Evolutionary conservation across 306 rosid species (phyloP), one percentile per base, ranked within the genome.

Genomic region (Ochetophila trinervis): DNA sequence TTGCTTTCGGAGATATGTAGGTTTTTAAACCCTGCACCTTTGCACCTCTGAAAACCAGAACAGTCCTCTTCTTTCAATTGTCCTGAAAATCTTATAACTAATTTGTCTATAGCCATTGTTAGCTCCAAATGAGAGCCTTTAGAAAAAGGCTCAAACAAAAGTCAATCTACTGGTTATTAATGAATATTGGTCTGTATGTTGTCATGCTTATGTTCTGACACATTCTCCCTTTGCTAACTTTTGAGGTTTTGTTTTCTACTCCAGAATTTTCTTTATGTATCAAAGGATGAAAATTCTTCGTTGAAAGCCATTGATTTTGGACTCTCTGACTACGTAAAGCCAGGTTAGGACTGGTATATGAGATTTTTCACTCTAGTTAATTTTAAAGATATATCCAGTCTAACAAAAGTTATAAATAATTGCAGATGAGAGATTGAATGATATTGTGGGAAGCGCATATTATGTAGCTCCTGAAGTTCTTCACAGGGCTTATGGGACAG

Each of bases 391-490:
- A 53, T 23, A 40, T 64, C 21, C 23, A 37, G 51, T 45, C 75
- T 68, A 32, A 82, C 51, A 19, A 47, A 11, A 17, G 18, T 65
- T 32, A 65, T 17, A 17, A 42, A 69, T 68, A 15, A 3, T 42
- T 67, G 75, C 83, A 89, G 96, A 89, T 80, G 96, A 86, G 75
- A 89, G 96, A 57, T 63, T 89, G 81, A 86, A 89, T 64, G 96
- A 89, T 74, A 89, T 89, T 67, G 96, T 89, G 15, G 96, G 93
- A 67, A 89, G 96, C 74, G 90, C 96, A 58, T 86, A 89, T 74
- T 89, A 86, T 71, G 96, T 89, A 7, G 96, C 96, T 72, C 96
- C 96, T n/a, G 96, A 89, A 78, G 93, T 89, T 74, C 67, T 89
- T 67, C 96, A 89, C 71, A 89, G 96, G 80, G 80, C 93, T 56